These are phyloP conservation scores for Colletotrichum scovillei DNA, from an alignment of 2,329 filamentous ascomycete species.

Conservation along the genomic window DNA sequence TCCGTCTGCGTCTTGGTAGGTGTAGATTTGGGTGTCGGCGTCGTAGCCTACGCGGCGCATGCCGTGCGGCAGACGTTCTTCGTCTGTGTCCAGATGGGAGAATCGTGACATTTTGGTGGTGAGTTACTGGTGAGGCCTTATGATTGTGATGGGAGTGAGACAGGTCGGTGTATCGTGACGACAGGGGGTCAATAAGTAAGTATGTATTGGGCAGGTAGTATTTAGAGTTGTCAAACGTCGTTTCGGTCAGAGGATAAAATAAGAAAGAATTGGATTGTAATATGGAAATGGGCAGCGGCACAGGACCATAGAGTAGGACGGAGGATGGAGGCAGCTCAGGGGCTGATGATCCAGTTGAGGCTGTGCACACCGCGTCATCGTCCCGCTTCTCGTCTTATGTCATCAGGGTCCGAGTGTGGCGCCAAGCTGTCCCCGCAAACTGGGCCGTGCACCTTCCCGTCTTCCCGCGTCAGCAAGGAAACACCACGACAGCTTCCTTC, in stretches of 20 bases:
- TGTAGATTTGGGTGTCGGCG: conserved; percentile 64
- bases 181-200: background rate
- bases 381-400: background rate
- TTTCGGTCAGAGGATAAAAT: background rate
- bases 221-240: background rate
- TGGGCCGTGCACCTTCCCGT: background rate
- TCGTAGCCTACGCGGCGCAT: conserved; percentile 68
- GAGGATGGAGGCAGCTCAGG: background rate
- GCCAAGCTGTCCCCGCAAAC: background rate
- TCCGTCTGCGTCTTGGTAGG: conserved; percentile 61
- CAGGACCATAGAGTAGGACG: background rate
- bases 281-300: background rate
- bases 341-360: background rate
- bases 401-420: background rate
- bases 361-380: conserved; percentile 9
- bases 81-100: conserved; percentile 58
- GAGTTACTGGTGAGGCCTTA: background rate
- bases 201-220: background rate
- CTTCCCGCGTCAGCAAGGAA: background rate
- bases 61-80: conserved; percentile 64
- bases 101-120: conserved; percentile 51
- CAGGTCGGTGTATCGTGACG: background rate
- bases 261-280: background rate
- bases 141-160: background rate
- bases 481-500: background rate